Evolutionary conservation across 1,139 yeast genomes (phyloP).

Genomic region (Yamadazyma atlantica): DNA sequence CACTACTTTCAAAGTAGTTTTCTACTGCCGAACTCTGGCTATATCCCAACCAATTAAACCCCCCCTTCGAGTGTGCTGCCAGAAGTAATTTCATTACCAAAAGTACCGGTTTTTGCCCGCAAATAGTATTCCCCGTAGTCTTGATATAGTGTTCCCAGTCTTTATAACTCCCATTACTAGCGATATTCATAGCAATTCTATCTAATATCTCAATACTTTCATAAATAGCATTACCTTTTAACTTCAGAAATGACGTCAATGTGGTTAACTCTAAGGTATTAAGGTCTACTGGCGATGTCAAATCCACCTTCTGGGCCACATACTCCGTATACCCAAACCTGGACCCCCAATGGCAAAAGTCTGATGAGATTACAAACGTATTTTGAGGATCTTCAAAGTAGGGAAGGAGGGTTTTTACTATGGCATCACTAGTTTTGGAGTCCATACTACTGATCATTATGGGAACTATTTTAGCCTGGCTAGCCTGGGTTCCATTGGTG

Average conservation of each 20-base stretch:
- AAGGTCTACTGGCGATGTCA: background rate
- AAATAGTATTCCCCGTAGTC: slow-evolving; percentile 81
- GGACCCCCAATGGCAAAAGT: slow-evolving; percentile 95
- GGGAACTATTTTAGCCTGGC: slow-evolving; percentile 73
- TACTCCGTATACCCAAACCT: slow-evolving; percentile 73
- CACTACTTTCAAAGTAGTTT: slow-evolving; percentile 65
- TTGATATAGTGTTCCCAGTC: slow-evolving; percentile 70
- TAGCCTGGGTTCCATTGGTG: slow-evolving; percentile 15
- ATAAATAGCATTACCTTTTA: slow-evolving; percentile 47
- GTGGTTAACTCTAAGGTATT: slow-evolving; percentile 14
- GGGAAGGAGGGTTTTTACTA: slow-evolving; percentile 53
- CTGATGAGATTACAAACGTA: slow-evolving; percentile 81
- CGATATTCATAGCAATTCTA: slow-evolving; percentile 63
- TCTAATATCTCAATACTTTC: slow-evolving; percentile 75
- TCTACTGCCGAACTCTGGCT: slow-evolving; percentile 68
- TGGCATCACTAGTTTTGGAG: slow-evolving; percentile 37
- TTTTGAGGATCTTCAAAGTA: slow-evolving; percentile 56
- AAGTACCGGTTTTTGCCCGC: slow-evolving; percentile 86
- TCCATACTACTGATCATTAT: slow-evolving; percentile 72
- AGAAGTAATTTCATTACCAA: slow-evolving; percentile 53
- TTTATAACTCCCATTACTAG: slow-evolving; percentile 50
- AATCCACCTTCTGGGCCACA: slow-evolving; percentile 28
- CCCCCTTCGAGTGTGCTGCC: slow-evolving; percentile 23
- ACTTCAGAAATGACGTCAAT: slow-evolving; percentile 13
- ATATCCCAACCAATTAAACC: slow-evolving; percentile 77